Evolutionary conservation across 257 asterid species (phyloP).

Genomic region (Fraxinus pennsylvanica): DNA sequence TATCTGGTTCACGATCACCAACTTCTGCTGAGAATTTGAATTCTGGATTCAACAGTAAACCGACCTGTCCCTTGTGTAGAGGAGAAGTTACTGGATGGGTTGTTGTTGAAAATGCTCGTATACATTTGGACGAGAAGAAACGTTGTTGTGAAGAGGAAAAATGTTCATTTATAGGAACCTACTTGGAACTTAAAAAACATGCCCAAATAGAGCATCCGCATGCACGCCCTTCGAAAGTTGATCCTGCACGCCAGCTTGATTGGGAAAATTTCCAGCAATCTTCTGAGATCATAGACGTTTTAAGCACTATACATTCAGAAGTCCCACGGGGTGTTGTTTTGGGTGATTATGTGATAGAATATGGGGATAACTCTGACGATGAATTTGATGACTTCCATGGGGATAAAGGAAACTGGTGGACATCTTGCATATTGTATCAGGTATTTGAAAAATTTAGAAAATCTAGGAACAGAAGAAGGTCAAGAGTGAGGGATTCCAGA

Average conservation of each 20-base stretch:
- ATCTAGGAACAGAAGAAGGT: slow-evolving; percentile 76
- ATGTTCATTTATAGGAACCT: slow-evolving; percentile 65
- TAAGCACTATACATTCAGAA: slow-evolving; percentile 80
- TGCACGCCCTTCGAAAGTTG: slow-evolving; percentile 72
- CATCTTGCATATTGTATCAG: slow-evolving; percentile 74
- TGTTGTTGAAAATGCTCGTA: slow-evolving; percentile 62
- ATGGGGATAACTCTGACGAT: slow-evolving; percentile 79
- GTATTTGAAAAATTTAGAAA: slow-evolving; percentile 70
- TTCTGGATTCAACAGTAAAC: slow-evolving; percentile 40
- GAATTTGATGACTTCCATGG: slow-evolving; percentile 66
- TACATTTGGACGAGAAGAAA: slow-evolving; percentile 56
- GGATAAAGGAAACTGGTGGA: slow-evolving; percentile 81
- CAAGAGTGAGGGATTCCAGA: slow-evolving; percentile 64
- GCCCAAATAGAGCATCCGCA: slow-evolving; percentile 72
- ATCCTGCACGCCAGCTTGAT: slow-evolving; percentile 78
- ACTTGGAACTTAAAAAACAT: slow-evolving; percentile 65
- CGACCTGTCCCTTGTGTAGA: slow-evolving; percentile 77
- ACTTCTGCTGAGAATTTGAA: slow-evolving; percentile 37
- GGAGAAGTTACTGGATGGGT: slow-evolving; percentile 82
- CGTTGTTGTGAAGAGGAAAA: slow-evolving; percentile 76
- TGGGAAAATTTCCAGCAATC: slow-evolving; percentile 93
- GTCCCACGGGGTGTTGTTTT: slow-evolving; percentile 80
- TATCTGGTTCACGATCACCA: slow-evolving; percentile 39
- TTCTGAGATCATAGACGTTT: slow-evolving; percentile 76
- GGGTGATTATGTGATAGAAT: slow-evolving; percentile 88